Evolutionary conservation across 2,329 filamentous ascomycete genomes (phyloP).

Genomic region (Juglanconis juglandina): DNA sequence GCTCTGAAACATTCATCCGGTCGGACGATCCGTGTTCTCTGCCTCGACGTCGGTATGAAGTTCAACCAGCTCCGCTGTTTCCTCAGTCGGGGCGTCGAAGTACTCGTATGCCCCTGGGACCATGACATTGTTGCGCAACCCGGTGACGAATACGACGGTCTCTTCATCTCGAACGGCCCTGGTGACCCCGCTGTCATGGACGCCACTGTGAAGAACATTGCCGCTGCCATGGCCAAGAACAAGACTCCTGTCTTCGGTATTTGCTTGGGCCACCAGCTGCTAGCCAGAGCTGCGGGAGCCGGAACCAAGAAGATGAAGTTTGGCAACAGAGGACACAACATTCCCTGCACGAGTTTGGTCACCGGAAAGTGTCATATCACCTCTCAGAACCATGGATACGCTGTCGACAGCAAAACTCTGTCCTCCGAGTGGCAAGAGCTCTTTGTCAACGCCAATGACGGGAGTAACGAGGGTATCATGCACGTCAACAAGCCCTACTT

Average conservation of each 20-base stretch:
- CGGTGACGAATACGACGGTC: slow-evolving; percentile 84
- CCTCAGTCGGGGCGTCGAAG: slow-evolving; percentile 85
- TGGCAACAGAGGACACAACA: slow-evolving; percentile 97
- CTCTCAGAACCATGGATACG: slow-evolving; percentile 96
- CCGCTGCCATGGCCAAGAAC: slow-evolving; percentile 71
- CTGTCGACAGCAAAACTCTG: slow-evolving; percentile 77
- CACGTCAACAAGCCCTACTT: slow-evolving; percentile 85
- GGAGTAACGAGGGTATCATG: slow-evolving; percentile 96
- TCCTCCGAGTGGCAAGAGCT: slow-evolving; percentile 83
- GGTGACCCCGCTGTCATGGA: slow-evolving; percentile 88
- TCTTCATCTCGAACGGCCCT: slow-evolving; percentile 97
- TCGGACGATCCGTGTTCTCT: slow-evolving; percentile 80
- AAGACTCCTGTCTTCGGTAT: slow-evolving; percentile 91
- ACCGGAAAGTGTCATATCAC: slow-evolving; percentile 98
- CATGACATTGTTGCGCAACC: slow-evolving; percentile 79
- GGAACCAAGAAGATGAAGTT: slow-evolving; percentile 96
- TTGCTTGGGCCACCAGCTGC: slow-evolving; percentile 89
- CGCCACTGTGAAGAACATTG: slow-evolving; percentile 74
- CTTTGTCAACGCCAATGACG: slow-evolving; percentile 97
- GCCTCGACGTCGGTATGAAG: slow-evolving; percentile 95
- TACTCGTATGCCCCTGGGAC: slow-evolving; percentile 93
- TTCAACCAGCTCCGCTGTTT: slow-evolving; percentile 97
- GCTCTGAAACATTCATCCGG: slow-evolving; percentile 85
- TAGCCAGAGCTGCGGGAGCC: slow-evolving; percentile 83
- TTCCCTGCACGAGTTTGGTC: slow-evolving; percentile 92